Evolutionary conservation across 2,329 filamentous ascomycete species (phyloP).

Genomic region (Harringtonia aguacate): DNA sequence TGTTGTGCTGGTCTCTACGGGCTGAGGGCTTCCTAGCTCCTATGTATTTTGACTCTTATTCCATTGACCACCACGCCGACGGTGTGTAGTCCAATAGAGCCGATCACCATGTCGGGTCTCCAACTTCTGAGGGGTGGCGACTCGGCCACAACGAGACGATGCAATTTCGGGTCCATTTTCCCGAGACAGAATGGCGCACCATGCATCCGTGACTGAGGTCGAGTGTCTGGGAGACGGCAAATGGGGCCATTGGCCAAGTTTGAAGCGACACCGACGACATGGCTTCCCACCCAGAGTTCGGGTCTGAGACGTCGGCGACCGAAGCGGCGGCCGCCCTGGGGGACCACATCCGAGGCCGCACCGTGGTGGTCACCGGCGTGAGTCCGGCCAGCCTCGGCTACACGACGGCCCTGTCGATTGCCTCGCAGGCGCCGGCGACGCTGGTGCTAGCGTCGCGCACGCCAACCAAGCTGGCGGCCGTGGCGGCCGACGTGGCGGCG

Average conservation of each 20-base stretch:
- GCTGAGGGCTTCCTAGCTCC: no score
- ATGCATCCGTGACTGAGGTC: no score
- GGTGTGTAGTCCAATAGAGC: no score
- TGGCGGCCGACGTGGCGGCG: constrained; percentile 24
- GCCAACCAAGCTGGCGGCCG: constrained; percentile 26
- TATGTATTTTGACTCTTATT: no score
- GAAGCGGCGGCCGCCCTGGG: constrained; percentile 10
- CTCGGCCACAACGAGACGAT: no score
- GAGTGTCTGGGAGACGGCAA: no score
- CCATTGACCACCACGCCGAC: no score
- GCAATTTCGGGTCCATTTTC: neutral
- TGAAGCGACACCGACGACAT: constrained; percentile 6
- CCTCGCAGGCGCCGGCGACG: constrained; percentile 28
- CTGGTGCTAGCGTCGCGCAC: constrained; percentile 36
- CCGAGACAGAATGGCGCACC: no score
- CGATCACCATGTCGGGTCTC: no score
- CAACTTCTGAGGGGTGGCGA: no score
- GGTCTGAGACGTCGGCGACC: constrained; percentile 10
- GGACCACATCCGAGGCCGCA: constrained; percentile 5
- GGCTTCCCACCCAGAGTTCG: constrained; percentile 11
- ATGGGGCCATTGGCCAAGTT: neutral
- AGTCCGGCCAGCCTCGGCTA: constrained; percentile 30
- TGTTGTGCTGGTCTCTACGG: neutral
- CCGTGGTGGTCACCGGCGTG: constrained; percentile 24
- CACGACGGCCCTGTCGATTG: constrained; percentile 29